These are phyloP conservation scores for Datisca glomerata DNA, from an alignment of 306 rosid species.

Conservation along the genomic window DNA sequence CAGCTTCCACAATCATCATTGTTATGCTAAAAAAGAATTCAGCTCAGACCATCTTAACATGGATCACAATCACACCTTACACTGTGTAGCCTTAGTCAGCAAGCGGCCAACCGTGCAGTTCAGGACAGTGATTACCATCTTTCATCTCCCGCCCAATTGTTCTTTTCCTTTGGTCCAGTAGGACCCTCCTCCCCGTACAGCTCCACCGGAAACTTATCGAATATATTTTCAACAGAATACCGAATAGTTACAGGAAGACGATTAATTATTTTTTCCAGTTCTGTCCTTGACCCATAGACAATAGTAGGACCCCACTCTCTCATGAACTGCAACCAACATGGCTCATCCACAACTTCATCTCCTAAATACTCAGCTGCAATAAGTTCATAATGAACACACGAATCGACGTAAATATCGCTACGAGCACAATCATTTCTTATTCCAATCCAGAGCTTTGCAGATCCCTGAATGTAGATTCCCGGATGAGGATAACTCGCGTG, in stretches of 20 bases:
- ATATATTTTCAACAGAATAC: conserved; percentile 15
- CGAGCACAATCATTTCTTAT: conserved; percentile 34
- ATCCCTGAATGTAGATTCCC: conserved; percentile 43
- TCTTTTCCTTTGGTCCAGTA: conserved; percentile 59
- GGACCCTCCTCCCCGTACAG: conserved; percentile 49
- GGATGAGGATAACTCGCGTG: conserved; percentile 45
- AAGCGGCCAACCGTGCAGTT: too few species aligned
- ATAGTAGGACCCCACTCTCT: conserved; percentile 50
- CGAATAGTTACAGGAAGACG: conserved; percentile 21
- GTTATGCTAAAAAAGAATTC: too few species aligned
- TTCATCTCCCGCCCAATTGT: conserved; percentile 53
- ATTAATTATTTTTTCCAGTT: conserved; percentile 27
- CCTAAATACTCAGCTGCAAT: conserved; percentile 40
- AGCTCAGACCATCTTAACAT: too few species aligned
- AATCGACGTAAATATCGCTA: conserved; percentile 29
- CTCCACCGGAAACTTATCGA: conserved; percentile 33
- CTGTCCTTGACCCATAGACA: conserved; percentile 32
- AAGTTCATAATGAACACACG: conserved; percentile 30
- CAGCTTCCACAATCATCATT: too few species aligned
- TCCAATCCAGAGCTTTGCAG: conserved; percentile 35
- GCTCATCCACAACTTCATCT: conserved; percentile 27
- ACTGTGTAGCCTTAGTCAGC: too few species aligned
- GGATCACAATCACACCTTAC: too few species aligned
- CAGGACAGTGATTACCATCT: conserved; percentile 11
- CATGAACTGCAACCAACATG: conserved; percentile 48